These are phyloP conservation scores for Bryopsis sp. DNA, from an alignment of 139 green algal genomes.

Conservation along the genomic window DNA sequence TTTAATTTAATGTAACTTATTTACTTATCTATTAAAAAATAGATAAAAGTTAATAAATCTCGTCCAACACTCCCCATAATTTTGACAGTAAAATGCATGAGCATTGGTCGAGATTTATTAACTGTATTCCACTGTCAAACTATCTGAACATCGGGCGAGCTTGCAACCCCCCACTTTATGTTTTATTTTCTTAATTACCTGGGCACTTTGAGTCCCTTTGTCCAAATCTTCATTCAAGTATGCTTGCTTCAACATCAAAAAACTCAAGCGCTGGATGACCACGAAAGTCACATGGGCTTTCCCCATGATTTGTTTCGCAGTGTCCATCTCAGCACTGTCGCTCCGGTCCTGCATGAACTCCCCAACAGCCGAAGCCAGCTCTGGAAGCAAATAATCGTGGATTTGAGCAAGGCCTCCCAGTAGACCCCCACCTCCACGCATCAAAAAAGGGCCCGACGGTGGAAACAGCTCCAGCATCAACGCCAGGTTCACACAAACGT, in stretches of 20 bases:
- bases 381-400: constrained; percentile 40
- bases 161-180: no score
- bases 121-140: no score
- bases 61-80: no score
- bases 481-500: constrained; percentile 49
- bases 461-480: constrained; percentile 42
- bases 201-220: no score
- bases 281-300: neutral
- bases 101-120: no score
- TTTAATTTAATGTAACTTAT: no score
- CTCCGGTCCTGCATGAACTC: neutral
- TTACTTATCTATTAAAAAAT: no score
- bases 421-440: constrained; percentile 24
- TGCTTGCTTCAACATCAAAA: constrained; percentile 34
- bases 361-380: constrained; percentile 21
- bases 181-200: no score
- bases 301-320: neutral
- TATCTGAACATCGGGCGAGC: no score
- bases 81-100: no score
- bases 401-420: constrained; percentile 25
- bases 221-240: constrained; percentile 28
- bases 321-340: neutral
- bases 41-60: no score
- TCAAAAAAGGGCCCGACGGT: constrained; percentile 33
- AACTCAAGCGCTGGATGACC: constrained; percentile 19